phyloP scores from a whole-genome alignment of 2,329 filamentous ascomycete genomes.

The Lasiodiplodia sp. region DNA sequence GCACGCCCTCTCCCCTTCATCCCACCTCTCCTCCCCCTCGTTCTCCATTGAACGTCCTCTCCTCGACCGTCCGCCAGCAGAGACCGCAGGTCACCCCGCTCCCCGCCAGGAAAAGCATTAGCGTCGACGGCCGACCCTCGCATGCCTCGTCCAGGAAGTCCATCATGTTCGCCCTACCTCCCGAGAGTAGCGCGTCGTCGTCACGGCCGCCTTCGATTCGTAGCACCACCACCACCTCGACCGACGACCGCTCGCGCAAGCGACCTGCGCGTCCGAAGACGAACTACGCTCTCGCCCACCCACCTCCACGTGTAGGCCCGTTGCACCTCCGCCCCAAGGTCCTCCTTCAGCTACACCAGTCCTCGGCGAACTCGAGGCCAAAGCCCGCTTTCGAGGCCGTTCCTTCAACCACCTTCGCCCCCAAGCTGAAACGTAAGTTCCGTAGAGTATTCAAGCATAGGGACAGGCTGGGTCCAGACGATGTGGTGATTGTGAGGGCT shows the following conservation, averaged over 20 bases:
- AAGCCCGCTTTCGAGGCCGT: slow-evolving; percentile 77
- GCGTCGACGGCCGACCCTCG: slow-evolving; percentile 29
- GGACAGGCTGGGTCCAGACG: slow-evolving; percentile 70
- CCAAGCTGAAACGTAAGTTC: slow-evolving; percentile 56
- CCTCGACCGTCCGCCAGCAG: slow-evolving; percentile 40
- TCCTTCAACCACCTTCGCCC: slow-evolving; percentile 68
- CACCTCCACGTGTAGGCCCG: slow-evolving; percentile 65
- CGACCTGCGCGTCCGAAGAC: slow-evolving; percentile 64
- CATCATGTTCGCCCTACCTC: slow-evolving; percentile 32
- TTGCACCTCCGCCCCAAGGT: slow-evolving; percentile 72
- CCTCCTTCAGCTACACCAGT: slow-evolving; percentile 74
- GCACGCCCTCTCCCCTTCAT: slow-evolving; percentile 33
- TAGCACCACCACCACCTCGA: slow-evolving; percentile 33
- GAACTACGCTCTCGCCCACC: slow-evolving; percentile 72
- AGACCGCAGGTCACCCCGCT: slow-evolving; percentile 34
- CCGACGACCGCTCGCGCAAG: slow-evolving; percentile 49
- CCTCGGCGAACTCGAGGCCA: slow-evolving; percentile 67
- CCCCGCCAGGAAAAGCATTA: slow-evolving; percentile 23
- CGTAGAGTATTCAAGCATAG: slow-evolving; percentile 70
- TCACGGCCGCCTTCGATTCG: slow-evolving; percentile 22
- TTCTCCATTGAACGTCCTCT: slow-evolving; percentile 46
- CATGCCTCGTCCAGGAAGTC: slow-evolving; percentile 28
- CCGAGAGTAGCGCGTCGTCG: slow-evolving; percentile 32
- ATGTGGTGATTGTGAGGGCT: slow-evolving; percentile 74
- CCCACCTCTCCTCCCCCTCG: slow-evolving; percentile 41